Evolutionary conservation across 2,329 filamentous ascomycete genomes (phyloP).

Genomic region (Aureobasidium mangrovei): DNA sequence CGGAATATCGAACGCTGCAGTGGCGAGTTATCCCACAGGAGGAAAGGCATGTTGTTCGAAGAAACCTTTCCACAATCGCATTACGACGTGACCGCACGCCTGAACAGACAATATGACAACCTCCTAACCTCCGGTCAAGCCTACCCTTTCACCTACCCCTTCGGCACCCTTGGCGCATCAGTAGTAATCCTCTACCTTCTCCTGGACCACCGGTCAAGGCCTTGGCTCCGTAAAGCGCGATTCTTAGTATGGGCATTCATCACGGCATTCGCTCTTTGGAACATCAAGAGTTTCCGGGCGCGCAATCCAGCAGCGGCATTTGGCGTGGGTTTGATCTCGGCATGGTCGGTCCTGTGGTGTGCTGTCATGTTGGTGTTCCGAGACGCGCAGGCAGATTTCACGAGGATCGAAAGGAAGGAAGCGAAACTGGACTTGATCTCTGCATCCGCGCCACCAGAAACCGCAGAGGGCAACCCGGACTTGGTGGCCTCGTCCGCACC

Average conservation of each 20-base stretch:
- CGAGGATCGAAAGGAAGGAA: conserved; percentile 42
- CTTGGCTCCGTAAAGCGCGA: conserved; percentile 33
- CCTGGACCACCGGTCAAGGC: conserved; percentile 38
- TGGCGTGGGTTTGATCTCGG: conserved; percentile 45
- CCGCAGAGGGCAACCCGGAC: conserved; percentile 9
- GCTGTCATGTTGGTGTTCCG: conserved; percentile 45
- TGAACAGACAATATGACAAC: conserved; percentile 31
- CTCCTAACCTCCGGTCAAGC: conserved; percentile 32
- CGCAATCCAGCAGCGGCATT: conserved; percentile 44
- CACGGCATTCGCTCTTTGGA: conserved; percentile 35
- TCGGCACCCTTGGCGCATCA: conserved; percentile 30
- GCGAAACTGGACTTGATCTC: neutral
- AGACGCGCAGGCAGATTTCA: conserved; percentile 47
- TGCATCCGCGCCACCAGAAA: neutral
- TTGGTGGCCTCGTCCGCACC: conserved; percentile 2
- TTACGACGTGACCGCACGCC: conserved; percentile 12
- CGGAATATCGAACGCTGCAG: neutral
- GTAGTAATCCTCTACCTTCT: conserved; percentile 42
- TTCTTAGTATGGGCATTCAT: conserved; percentile 39
- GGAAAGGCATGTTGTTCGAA: neutral
- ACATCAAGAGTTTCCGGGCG: conserved; percentile 38
- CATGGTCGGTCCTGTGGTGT: conserved; percentile 48
- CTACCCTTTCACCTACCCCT: conserved; percentile 38
- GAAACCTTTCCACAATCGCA: neutral
- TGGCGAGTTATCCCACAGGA: neutral